phyloP scores from a whole-genome alignment of 2,329 filamentous ascomycete genomes.

The Laburnicola sp. region DNA sequence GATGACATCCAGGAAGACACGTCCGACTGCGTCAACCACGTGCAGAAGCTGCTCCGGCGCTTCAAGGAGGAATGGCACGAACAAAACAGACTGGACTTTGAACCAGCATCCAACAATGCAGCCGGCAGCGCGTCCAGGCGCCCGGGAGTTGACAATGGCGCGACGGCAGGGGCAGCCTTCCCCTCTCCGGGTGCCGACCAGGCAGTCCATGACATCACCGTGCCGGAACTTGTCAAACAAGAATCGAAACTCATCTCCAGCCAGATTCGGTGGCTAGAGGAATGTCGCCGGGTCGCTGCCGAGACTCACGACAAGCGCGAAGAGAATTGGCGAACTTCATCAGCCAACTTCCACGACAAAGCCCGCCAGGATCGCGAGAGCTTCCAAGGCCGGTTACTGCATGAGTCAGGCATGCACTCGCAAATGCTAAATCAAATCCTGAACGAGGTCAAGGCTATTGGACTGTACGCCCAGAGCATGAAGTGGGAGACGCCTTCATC shows the following conservation, averaged over 20 bases:
- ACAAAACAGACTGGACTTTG: constrained; percentile 14
- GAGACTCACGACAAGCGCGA: constrained; percentile 42
- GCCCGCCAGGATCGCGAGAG: constrained; percentile 39
- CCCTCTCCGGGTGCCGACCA: constrained; percentile 17
- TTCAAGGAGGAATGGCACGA: constrained; percentile 43
- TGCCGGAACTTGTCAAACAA: constrained; percentile 23
- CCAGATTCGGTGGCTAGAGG: constrained; percentile 45
- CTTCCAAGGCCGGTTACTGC: constrained; percentile 39
- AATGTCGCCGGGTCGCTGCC: constrained; percentile 42
- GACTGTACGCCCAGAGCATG: constrained; percentile 28
- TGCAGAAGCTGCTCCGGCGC: constrained; percentile 50
- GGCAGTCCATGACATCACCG: constrained; percentile 11
- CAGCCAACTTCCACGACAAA: constrained; percentile 46
- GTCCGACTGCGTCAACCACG: constrained; percentile 55
- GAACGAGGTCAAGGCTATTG: constrained; percentile 33
- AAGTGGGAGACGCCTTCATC: constrained; percentile 34
- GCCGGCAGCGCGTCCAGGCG: neutral
- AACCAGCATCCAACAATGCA: neutral
- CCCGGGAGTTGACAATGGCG: constrained; percentile 7
- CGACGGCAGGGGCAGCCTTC: constrained; percentile 15
- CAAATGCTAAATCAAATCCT: constrained; percentile 32
- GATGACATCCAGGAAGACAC: constrained; percentile 32
- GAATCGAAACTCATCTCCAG: constrained; percentile 37
- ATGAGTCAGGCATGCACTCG: constrained; percentile 38
- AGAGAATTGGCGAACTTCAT: constrained; percentile 47